Evolutionary conservation across 2,329 filamentous ascomycete genomes (phyloP).

Genomic region (Lizonia empirigonia): DNA sequence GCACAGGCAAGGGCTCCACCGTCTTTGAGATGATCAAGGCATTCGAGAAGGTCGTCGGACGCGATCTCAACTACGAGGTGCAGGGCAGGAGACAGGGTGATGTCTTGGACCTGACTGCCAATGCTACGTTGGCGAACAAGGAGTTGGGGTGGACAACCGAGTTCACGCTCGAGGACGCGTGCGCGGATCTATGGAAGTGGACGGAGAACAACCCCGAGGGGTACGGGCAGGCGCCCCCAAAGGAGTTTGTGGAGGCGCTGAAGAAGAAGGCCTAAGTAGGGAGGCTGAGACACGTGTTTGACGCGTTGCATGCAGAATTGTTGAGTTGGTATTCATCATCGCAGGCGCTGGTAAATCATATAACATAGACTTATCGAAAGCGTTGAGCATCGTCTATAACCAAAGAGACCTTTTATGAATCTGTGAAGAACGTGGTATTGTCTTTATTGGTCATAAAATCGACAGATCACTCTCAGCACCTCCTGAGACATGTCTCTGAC

Average conservation of each 20-base stretch:
- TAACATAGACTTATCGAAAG: conserved; percentile 12
- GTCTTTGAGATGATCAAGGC: conserved; percentile 98
- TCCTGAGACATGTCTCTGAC: neutral
- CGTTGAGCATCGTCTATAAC: neutral
- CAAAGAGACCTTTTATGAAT: neutral
- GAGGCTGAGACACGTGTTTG: neutral
- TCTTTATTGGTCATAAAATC: neutral
- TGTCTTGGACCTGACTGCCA: conserved; percentile 92
- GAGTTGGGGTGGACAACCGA: conserved; percentile 94
- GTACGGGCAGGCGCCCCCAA: conserved; percentile 89
- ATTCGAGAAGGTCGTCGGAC: conserved; percentile 85
- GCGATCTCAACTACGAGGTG: conserved; percentile 84
- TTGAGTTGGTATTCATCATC: conserved; percentile 3
- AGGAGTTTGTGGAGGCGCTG: conserved; percentile 70
- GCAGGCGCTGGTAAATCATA: conserved; percentile 8
- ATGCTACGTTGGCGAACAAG: conserved; percentile 82
- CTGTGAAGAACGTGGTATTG: too few relatives aligned
- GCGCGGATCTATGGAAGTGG: conserved; percentile 94
- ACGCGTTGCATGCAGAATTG: neutral
- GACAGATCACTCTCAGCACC: too few relatives aligned
- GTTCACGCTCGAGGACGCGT: conserved; percentile 88
- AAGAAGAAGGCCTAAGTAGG: conserved; percentile 35
- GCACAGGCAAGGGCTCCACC: conserved; percentile 91
- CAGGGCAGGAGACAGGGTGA: conserved; percentile 83
- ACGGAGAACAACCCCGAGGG: conserved; percentile 95